These are phyloP conservation scores for Hyphodiscus hymeniophilus DNA, from an alignment of 495 filamentous ascomycete species.

Conservation along the genomic window DNA sequence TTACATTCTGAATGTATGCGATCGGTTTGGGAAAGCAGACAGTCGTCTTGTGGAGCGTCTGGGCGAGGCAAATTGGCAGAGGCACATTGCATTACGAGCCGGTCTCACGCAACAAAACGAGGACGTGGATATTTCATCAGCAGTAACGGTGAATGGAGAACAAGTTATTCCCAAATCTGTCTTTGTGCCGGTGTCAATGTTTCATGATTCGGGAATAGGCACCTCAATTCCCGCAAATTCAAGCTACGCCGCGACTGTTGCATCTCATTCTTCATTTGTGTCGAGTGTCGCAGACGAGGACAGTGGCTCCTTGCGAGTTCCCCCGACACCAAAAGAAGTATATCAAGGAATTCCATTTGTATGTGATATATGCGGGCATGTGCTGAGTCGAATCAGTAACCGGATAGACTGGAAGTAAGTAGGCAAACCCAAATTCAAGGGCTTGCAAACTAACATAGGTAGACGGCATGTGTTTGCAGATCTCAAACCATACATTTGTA, in stretches of 20 bases:
- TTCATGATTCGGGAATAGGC: neutral
- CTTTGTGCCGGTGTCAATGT: neutral
- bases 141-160: neutral
- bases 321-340: neutral
- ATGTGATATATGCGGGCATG: neutral
- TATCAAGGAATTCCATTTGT: neutral
- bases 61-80: conserved; percentile 11
- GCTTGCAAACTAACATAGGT: conserved; percentile 1
- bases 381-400: conserved; percentile 3
- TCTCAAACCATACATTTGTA: conserved; percentile 29
- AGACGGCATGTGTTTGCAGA: conserved; percentile 28
- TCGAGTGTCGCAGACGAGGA: neutral
- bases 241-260: neutral
- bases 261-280: neutral
- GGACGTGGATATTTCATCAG: neutral
- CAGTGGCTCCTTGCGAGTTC: neutral
- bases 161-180: neutral
- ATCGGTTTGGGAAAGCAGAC: conserved; percentile 3
- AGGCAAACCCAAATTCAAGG: neutral
- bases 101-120: neutral
- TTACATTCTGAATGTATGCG: conserved; percentile 5
- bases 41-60: conserved; percentile 5
- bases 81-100: conserved; percentile 4
- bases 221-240: neutral
- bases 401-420: conserved; percentile 15